Conservation (phyloP, 164 flowering plant species). For the Buxus sempervirens region DNA sequence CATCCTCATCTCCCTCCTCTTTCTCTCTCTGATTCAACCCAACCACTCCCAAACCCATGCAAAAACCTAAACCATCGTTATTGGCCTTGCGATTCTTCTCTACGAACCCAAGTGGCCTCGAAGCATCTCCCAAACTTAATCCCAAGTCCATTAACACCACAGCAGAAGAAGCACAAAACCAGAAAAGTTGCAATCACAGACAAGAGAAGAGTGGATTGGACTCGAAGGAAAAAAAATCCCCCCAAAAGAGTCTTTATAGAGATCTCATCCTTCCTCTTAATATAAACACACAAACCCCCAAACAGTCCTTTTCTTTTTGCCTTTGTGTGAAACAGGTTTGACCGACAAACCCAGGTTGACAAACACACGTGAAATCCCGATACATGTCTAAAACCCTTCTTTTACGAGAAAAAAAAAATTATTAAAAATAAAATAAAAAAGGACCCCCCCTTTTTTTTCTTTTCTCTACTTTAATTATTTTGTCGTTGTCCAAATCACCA, state of each 20-base stretch:
- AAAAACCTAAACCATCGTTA: slow-evolving; percentile 32
- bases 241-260: slow-evolving; percentile 20
- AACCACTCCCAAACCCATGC: slow-evolving; percentile 36
- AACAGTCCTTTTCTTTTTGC: background rate
- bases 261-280: slow-evolving; percentile 5
- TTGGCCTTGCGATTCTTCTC: slow-evolving; percentile 25
- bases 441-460: too few relatives aligned
- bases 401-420: background rate
- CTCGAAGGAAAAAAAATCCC: background rate
- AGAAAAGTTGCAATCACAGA: background rate
- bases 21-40: slow-evolving; percentile 11
- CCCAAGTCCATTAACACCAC: slow-evolving; percentile 53
- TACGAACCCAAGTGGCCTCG: slow-evolving; percentile 33
- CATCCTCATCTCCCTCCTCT: slow-evolving; percentile 10
- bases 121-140: slow-evolving; percentile 52
- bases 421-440: background rate
- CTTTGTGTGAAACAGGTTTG: slow-evolving; percentile 22
- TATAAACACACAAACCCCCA: background rate
- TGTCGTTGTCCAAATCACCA: too few relatives aligned
- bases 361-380: slow-evolving; percentile 38
- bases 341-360: slow-evolving; percentile 48
- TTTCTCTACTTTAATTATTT: too few relatives aligned
- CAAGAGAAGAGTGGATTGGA: background rate
- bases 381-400: too few relatives aligned
- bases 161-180: background rate